A percentile compares a stretch with the other conserved stretches of the same genome.
These are phyloP conservation scores for Apiospora marii DNA, from an alignment of 2,329 filamentous ascomycete species.

Conservation along the genomic window DNA sequence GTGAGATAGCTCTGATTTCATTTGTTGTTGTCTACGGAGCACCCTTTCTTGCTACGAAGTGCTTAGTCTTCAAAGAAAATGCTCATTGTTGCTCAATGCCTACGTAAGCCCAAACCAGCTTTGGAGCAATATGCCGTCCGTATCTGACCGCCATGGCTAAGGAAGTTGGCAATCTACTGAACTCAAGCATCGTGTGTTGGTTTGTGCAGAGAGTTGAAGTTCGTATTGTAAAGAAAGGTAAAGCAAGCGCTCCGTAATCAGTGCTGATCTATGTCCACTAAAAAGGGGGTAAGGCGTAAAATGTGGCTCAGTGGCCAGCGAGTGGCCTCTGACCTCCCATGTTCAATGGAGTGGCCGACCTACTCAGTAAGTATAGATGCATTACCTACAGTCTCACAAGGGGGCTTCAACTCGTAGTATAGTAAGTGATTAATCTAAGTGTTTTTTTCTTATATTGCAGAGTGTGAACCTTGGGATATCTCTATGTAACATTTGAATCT, in stretches of 20 bases:
- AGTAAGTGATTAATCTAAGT: not conserved
- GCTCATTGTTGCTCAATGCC: constrained; percentile 3
- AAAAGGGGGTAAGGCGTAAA: constrained; percentile 7
- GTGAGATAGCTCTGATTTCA: not conserved
- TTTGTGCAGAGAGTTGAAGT: not conserved
- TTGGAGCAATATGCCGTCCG: not conserved
- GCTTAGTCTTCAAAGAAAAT: not conserved
- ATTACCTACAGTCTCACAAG: not conserved
- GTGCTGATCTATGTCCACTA: not conserved
- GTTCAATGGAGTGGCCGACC: not conserved
- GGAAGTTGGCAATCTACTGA: not conserved
- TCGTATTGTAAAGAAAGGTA: not conserved
- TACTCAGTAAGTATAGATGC: not conserved
- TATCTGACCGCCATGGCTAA: not conserved
- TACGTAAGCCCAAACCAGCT: not conserved
- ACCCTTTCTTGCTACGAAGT: not conserved
- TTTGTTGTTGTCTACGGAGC: not conserved
- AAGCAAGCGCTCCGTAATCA: not conserved
- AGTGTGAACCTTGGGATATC: constrained; percentile 17
- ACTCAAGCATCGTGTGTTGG: not conserved
- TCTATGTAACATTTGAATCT: not conserved
- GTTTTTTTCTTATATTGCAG: not conserved
- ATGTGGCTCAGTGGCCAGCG: not conserved
- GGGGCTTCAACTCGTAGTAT: not conserved
- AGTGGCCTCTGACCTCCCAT: not conserved